Evolutionary conservation across 176 grass and related monocot genomes (phyloP), one percentile per base, ranked within the genome.

Genomic region (Rhynchospora breviuscula): DNA sequence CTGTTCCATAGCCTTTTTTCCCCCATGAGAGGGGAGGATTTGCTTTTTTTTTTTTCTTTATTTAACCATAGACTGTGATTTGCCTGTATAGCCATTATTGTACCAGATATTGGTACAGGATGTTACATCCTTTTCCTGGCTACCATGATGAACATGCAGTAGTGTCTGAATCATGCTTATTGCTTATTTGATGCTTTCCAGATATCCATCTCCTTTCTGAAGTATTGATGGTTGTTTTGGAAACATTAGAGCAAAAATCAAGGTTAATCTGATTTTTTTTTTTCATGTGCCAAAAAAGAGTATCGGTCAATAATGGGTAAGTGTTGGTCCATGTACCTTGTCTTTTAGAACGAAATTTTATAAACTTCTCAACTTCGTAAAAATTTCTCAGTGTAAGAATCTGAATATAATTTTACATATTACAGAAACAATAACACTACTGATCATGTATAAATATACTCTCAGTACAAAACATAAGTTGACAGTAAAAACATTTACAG

Each of bases 341-440:
- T 35, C 25, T 57, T 78, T 23, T 78, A 54, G n/a, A 77, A 77
- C 73, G 31, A 17, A 75, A 76, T 29, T 40, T 40, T 68, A 15
- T 29, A 6, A 52, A 76, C 14, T 17, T 46, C 26, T 18, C 7
- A 18, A 18, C 25, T 78, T 25, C 8, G 73, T 31, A 78, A 33
- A 25, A 57, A 35, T 33, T 7, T 9, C 23, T 56, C 51, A 78
- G 73, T 33, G 23, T 57, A 78, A 6, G 26, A 78, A 57, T 31
- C 51, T 78, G 25, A 54, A 57, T 17, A 14, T 23, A 78, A 78
- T 56, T 71, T 57, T 78, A 78, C 51, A 78, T 78, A 57, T 78
- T 56, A 56, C 23, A 56, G 10, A 78, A 31, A 31, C 51, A 54
- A 22, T 31, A 56, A 56, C 47, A 56, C 49, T 54, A 56, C 23